Conservation (phyloP, 495 filamentous ascomycete species). For the Penicillium maclennaniae region DNA sequence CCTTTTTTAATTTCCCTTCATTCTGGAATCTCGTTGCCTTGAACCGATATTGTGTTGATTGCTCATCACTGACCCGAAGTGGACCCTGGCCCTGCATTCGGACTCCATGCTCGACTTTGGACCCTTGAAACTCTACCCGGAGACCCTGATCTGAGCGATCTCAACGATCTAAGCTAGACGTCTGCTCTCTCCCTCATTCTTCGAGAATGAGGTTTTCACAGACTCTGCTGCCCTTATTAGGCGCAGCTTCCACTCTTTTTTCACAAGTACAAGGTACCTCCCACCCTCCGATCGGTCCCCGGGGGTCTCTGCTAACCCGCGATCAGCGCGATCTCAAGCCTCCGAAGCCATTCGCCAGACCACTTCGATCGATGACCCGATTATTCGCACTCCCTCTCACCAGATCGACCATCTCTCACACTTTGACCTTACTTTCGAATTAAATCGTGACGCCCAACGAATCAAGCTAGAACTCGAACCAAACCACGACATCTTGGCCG, state of each 20-base stretch:
- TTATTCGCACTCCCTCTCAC: slow-evolving; percentile 74
- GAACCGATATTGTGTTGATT: not conserved
- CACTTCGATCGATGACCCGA: slow-evolving; percentile 66
- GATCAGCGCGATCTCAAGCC: slow-evolving; percentile 63
- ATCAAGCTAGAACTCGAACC: slow-evolving; percentile 82
- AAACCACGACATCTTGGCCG: slow-evolving; percentile 83
- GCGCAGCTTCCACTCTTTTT: slow-evolving; percentile 18
- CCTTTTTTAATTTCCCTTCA: not conserved
- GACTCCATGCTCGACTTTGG: slow-evolving; percentile 1
- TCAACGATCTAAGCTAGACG: not conserved
- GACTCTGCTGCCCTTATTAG: slow-evolving; percentile 16
- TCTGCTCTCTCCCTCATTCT: slow-evolving; percentile 1
- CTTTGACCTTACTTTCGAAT: slow-evolving; percentile 77
- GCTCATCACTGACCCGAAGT: not conserved
- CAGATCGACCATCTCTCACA: slow-evolving; percentile 71
- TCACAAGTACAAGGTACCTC: slow-evolving; percentile 17
- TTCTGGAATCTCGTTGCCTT: not conserved
- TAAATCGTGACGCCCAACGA: slow-evolving; percentile 62
- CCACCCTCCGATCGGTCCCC: not conserved
- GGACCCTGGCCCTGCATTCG: not conserved
- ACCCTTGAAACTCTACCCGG: slow-evolving; percentile 10
- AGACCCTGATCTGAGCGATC: not conserved
- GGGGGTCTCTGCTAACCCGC: slow-evolving; percentile 6
- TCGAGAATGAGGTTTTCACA: slow-evolving; percentile 22
- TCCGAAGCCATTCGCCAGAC: slow-evolving; percentile 74